Base-by-base conservation (phyloP, 2,329 filamentous ascomycete genomes). In the Talaromyces sp. region DNA sequence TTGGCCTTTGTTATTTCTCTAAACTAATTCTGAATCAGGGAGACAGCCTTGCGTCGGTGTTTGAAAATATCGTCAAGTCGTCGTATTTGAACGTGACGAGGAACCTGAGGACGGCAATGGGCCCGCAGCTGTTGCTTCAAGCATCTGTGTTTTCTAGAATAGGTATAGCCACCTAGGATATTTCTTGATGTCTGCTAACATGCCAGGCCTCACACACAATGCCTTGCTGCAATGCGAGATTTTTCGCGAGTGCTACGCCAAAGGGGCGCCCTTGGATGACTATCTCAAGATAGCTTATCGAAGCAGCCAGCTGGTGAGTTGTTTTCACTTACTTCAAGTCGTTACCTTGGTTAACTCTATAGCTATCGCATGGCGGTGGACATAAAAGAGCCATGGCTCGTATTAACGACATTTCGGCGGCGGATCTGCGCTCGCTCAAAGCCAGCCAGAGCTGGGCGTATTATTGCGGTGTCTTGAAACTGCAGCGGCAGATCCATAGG, bases 51-150 rank as follows among this genome's bases (percentile, higher is more conserved):
- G 76, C 83, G 2, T 78, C 79, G 38, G 86, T 90, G 1, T 81
- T 95, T 57, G 92, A 96, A 71, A 85, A 88, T 65, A 84, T 96
- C 63, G 84, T 89, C n/a, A 89, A 92, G 69, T 89, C 90, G 64
- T 91, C 90, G 0, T 90, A 95, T 67, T 78, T 96, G 29, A 89
- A 92, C 63, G 81, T 93, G n/a, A 87, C 88, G 59, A 89, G 89
- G 66, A 87, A 90, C 64, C 83, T 95, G 69, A 84, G 84, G 67
- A 85, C 81, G 67, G 87, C 90, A 73, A 85, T 91, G 66, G 90
- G 90, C 0, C 83, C 88, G 0, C 87, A 93, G 65, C 82, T 92
- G 62, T 81, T 91, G 2, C 81, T 96, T 49, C 83, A 85, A 54
- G 87, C 89, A 31, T 83, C 90, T 0, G 73, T 95, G 1, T 96